Evolutionary conservation across 2,329 filamentous ascomycete genomes (phyloP), one percentile per base, ranked within the genome.

Genomic region (Coniella vitis): DNA sequence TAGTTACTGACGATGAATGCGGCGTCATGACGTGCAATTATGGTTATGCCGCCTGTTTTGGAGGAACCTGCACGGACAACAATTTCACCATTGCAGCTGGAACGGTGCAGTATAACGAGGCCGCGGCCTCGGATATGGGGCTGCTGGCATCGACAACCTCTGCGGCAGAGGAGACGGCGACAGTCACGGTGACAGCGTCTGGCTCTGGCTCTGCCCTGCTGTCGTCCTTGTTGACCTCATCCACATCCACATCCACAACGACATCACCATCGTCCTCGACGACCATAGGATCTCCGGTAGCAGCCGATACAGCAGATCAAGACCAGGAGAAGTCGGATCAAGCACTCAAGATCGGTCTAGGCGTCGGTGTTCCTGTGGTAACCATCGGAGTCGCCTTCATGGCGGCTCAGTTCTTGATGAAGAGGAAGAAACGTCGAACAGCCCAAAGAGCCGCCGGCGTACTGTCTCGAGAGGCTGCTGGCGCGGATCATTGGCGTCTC

Each of bases 281-380:
- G 5, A 48, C 38, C 12, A 22, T 21, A 10, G 5, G 32, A 3
- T 4, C 39, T 3, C 17, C n/a, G 10, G 4, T 20, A 12, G 22
- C 34, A 22, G 16, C 32, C 5, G 36, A n/a, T 10, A 13, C 7
- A 34, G 20, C 7, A 21, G 42, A 13, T 17, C 46, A 14, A n/a
- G 16, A 21, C 38, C 38, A 14, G 46, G 38, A 4, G 46, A 16
- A 31, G 46, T 16, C 21, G 46, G 46, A 16, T n/a, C n/a, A n/a
- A n/a, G n/a, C n/a, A n/a, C n/a, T n/a, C n/a, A n/a, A n/a, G n/a
- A 48, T 44, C 34, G 38, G 46, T 12, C 16, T 32, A 4, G 46
- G 46, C 13, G 10, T 48, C 8, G 46, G 39, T 9, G 21, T 44
- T 17, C 38, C 46, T 19, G 16, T 48, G 7, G 34, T 19, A 4